Evolutionary conservation across 139 green algal genomes (phyloP).

Genomic region (Pseudopediastrum boryanum): DNA sequence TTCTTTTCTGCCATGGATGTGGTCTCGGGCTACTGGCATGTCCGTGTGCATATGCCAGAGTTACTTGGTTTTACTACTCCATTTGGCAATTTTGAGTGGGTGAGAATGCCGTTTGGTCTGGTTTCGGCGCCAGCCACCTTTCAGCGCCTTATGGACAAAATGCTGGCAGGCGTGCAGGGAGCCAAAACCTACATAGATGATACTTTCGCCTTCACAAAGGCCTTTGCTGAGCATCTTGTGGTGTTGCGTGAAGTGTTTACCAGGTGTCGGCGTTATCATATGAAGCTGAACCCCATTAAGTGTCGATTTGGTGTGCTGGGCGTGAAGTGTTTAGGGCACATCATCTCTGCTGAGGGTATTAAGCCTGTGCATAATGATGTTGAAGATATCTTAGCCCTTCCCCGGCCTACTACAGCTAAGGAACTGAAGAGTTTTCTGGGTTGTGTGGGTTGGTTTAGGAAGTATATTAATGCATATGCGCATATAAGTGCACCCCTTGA

Average conservation of each 20-base stretch:
- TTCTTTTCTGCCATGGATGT: conserved; percentile 8
- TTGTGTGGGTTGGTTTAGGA: conserved; percentile 16
- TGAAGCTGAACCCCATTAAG: conserved; percentile 34
- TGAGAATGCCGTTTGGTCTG: conserved; percentile 25
- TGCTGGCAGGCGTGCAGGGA: conserved; percentile 5
- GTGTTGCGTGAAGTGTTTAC: conserved; percentile 8
- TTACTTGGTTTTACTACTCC: conserved; percentile 12
- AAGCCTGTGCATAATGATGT: conserved; percentile 29
- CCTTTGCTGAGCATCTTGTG: conserved; percentile 28
- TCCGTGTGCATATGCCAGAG: not conserved
- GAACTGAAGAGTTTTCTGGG: conserved; percentile 31
- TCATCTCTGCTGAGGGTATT: conserved; percentile 34
- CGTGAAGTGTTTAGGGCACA: conserved; percentile 27
- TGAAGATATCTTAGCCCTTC: conserved; percentile 29
- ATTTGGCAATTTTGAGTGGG: conserved; percentile 16
- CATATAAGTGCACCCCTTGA: conserved; percentile 2
- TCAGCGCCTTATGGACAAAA: conserved; percentile 34
- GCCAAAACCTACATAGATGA: conserved; percentile 35
- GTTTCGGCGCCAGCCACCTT: conserved; percentile 18
- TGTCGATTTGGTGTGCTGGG: conserved; percentile 25
- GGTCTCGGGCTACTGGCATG: conserved; percentile 24
- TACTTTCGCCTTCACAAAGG: conserved; percentile 15
- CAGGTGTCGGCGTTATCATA: not conserved
- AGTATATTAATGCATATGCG: conserved; percentile 36
- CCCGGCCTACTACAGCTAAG: conserved; percentile 9